Evolutionary conservation across 1,284 basidiomycete species (phyloP).

Genomic region (Moniliella sp.): DNA sequence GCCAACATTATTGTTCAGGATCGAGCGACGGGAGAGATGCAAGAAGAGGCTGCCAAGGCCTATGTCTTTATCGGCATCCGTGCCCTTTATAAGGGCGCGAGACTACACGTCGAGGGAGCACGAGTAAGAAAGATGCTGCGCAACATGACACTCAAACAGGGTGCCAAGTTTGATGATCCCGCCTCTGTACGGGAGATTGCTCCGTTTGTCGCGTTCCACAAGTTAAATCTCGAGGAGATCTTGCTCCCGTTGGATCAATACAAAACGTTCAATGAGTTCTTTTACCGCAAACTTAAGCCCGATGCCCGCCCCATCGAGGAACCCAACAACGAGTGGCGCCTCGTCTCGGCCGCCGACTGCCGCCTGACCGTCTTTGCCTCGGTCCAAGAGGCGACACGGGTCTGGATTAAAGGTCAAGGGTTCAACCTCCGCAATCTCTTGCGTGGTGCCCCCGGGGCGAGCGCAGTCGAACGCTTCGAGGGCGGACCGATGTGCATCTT

Average conservation of each 20-base stretch:
- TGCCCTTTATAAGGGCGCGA: constrained; percentile 72
- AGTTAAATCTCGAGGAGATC: constrained; percentile 60
- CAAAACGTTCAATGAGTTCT: constrained; percentile 69
- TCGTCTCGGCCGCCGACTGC: constrained; percentile 78
- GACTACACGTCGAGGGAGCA: constrained; percentile 68
- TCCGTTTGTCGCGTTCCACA: constrained; percentile 71
- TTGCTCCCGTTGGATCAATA: constrained; percentile 60
- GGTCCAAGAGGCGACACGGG: constrained; percentile 55
- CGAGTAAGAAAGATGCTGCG: constrained; percentile 61
- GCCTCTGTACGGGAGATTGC: constrained; percentile 64
- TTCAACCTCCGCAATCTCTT: constrained; percentile 39
- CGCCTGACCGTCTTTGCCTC: constrained; percentile 77
- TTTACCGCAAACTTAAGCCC: constrained; percentile 72
- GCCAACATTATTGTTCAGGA: constrained; percentile 57
- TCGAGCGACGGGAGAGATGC: constrained; percentile 60
- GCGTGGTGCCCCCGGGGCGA: constrained; percentile 6
- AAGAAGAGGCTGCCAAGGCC: constrained; percentile 92
- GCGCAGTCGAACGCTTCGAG: constrained; percentile 47
- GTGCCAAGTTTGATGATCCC: constrained; percentile 69
- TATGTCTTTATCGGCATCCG: constrained; percentile 81
- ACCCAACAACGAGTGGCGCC: constrained; percentile 48
- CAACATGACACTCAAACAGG: constrained; percentile 79
- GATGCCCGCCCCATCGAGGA: constrained; percentile 55
- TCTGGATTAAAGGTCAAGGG: constrained; percentile 95
- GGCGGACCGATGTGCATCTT: constrained; percentile 50